phyloP scores from a whole-genome alignment of 2,329 filamentous ascomycete species.

The Clathrospora elynae region DNA sequence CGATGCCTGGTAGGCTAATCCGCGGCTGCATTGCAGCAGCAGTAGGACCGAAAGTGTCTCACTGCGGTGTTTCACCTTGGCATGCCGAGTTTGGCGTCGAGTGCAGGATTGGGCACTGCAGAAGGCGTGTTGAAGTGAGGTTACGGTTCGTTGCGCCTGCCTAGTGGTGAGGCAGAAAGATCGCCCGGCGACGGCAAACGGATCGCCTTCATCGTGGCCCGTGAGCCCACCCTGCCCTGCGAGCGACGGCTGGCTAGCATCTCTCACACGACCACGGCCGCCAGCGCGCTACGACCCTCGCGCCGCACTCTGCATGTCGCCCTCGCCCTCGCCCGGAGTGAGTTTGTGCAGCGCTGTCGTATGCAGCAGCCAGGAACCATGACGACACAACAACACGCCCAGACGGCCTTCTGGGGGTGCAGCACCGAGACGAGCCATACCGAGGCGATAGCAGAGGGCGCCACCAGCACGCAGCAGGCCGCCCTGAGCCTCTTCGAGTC shows the following conservation, averaged over 20 bases:
- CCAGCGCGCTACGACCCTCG: slow-evolving; percentile 29
- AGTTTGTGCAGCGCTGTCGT: slow-evolving; percentile 30
- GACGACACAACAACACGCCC: slow-evolving; percentile 28
- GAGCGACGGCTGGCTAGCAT: slow-evolving; percentile 11
- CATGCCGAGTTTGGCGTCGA: slow-evolving; percentile 5
- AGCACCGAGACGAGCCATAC: slow-evolving; percentile 8
- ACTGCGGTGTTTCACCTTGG: slow-evolving; percentile 7
- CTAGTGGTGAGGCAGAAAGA: background rate
- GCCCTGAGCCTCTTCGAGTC: slow-evolving; percentile 56
- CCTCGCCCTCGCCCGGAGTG: slow-evolving; percentile 30
- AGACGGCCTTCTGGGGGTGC: slow-evolving; percentile 26
- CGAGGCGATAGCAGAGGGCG: slow-evolving; percentile 4
- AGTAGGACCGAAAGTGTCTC: slow-evolving; percentile 17
- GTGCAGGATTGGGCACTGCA: no score
- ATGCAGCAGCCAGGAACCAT: slow-evolving; percentile 35
- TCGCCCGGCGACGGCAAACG: slow-evolving; percentile 13
- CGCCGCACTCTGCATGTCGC: slow-evolving; percentile 37
- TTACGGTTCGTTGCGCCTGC: background rate
- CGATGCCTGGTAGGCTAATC: slow-evolving; percentile 20
- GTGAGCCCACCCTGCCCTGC: slow-evolving; percentile 13
- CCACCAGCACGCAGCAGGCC: slow-evolving; percentile 7
- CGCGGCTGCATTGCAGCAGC: slow-evolving; percentile 8
- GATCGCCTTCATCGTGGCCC: slow-evolving; percentile 19
- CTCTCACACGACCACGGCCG: slow-evolving; percentile 33
- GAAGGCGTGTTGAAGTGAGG: slow-evolving; percentile 2